Evolutionary conservation across 1,284 basidiomycete species (phyloP).

Genomic region (Neonothopanus nambi): DNA sequence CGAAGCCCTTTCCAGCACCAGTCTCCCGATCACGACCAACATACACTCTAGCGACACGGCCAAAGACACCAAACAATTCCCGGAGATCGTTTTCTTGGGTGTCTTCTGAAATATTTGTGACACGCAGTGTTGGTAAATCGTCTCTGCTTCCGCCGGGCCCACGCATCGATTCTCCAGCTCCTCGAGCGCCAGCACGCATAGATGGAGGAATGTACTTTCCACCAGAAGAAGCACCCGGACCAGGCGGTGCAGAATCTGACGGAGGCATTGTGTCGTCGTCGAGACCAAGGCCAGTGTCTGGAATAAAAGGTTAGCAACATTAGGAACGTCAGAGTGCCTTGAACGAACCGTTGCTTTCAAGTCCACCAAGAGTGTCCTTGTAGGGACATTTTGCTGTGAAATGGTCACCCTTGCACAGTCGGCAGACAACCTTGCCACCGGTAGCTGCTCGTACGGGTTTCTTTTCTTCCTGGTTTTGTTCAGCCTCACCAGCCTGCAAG

Average conservation of each 20-base stretch:
- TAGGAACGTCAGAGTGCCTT: constrained; percentile 10
- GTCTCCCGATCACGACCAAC: constrained; percentile 96
- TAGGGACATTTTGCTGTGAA: constrained; percentile 99
- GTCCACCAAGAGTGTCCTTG: constrained; percentile 88
- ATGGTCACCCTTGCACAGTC: constrained; percentile 95
- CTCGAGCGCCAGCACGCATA: constrained; percentile 71
- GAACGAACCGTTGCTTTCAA: constrained; percentile 57
- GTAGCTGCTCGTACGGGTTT: constrained; percentile 72
- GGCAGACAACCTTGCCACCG: constrained; percentile 91
- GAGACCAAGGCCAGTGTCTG: constrained; percentile 46
- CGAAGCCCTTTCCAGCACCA: constrained; percentile 93
- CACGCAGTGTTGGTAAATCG: constrained; percentile 94
- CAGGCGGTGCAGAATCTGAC: constrained; percentile 41
- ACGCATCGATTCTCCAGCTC: constrained; percentile 82
- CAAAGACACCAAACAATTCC: constrained; percentile 85
- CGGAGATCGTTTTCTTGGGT: constrained; percentile 94
- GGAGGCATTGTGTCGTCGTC: constrained; percentile 55
- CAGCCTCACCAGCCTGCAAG: constrained; percentile 47
- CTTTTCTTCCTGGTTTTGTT: constrained; percentile 77
- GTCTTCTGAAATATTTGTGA: constrained; percentile 97
- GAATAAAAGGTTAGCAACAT: constrained; percentile 12
- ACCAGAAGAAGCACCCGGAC: constrained; percentile 30
- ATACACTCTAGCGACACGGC: constrained; percentile 87
- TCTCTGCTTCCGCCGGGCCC: constrained; percentile 65
- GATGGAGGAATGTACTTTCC: constrained; percentile 95